Evolutionary conservation across 176 grass and related monocot genomes (phyloP).

Genomic region (Musa beccarii): DNA sequence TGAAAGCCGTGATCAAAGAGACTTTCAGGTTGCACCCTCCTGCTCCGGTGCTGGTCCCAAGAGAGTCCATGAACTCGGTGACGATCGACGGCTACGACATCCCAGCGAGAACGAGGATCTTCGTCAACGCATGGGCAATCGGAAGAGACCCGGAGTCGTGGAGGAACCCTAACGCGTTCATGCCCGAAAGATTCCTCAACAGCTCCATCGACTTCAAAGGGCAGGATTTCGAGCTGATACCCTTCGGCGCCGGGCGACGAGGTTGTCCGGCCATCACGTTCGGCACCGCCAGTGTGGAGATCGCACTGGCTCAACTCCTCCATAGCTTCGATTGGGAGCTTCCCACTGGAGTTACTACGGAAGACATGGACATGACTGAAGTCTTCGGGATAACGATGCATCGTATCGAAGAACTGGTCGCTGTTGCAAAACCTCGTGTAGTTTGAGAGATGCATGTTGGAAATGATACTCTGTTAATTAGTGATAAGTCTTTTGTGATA

Average conservation of each 20-base stretch:
- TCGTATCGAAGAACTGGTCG: neutral
- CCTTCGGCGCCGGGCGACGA: neutral
- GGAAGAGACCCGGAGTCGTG: neutral
- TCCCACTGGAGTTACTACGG: neutral
- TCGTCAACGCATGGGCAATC: slow-evolving; percentile 11
- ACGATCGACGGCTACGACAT: neutral
- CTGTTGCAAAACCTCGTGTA: neutral
- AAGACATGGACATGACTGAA: neutral
- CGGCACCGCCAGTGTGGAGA: neutral
- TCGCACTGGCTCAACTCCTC: neutral
- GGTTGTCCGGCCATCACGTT: neutral
- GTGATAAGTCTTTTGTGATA: no score
- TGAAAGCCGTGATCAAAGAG: slow-evolving; percentile 10
- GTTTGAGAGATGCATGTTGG: neutral
- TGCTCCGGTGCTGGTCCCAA: slow-evolving; percentile 1
- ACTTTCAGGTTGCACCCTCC: slow-evolving; percentile 2
- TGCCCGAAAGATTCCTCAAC: neutral
- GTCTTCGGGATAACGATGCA: slow-evolving; percentile 11
- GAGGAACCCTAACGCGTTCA: neutral
- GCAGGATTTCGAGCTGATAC: slow-evolving; percentile 4
- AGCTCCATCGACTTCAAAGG: slow-evolving; percentile 5
- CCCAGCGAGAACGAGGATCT: neutral
- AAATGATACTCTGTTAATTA: no score
- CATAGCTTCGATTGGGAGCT: slow-evolving; percentile 6
- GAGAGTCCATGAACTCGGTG: neutral